These are phyloP conservation scores for Triticum urartu DNA, from an alignment of 176 grass and related monocot genomes.

Conservation along the genomic window DNA sequence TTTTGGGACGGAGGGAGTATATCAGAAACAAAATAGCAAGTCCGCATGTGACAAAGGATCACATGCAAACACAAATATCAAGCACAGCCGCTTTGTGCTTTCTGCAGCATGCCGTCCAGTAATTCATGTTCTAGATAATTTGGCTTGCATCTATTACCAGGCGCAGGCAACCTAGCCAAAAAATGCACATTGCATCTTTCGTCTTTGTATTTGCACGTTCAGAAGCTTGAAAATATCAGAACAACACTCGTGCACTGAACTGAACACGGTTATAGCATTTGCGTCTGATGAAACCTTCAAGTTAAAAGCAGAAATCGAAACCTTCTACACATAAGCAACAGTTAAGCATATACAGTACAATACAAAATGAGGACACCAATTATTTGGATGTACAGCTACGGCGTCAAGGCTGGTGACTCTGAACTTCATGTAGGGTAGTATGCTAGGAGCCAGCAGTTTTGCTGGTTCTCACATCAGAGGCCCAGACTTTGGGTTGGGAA, in stretches of 20 bases:
- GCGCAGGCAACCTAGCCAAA: not conserved
- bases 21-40: not conserved
- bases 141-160: not conserved
- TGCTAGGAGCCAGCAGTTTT: slow-evolving; percentile 10
- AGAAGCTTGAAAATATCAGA: not conserved
- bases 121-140: not conserved
- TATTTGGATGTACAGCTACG: slow-evolving; percentile 58
- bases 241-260: not conserved
- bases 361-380: slow-evolving; percentile 51
- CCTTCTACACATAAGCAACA: slow-evolving; percentile 29
- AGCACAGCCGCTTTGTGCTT: not conserved
- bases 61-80: not conserved
- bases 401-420: slow-evolving; percentile 11
- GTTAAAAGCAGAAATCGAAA: slow-evolving; percentile 12
- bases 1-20: no score
- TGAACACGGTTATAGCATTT: slow-evolving; percentile 9
- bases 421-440: not conserved
- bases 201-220: not conserved
- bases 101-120: not conserved
- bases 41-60: not conserved
- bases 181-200: slow-evolving; percentile 11
- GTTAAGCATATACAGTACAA: slow-evolving; percentile 32
- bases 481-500: slow-evolving; percentile 44
- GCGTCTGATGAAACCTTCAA: slow-evolving; percentile 30
- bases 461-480: slow-evolving; percentile 37